A percentile compares a stretch with the other conserved stretches of the same genome.
Conservation (phyloP, 2,329 filamentous ascomycete genomes). For the Phyllosticta paracitricarpa region DNA sequence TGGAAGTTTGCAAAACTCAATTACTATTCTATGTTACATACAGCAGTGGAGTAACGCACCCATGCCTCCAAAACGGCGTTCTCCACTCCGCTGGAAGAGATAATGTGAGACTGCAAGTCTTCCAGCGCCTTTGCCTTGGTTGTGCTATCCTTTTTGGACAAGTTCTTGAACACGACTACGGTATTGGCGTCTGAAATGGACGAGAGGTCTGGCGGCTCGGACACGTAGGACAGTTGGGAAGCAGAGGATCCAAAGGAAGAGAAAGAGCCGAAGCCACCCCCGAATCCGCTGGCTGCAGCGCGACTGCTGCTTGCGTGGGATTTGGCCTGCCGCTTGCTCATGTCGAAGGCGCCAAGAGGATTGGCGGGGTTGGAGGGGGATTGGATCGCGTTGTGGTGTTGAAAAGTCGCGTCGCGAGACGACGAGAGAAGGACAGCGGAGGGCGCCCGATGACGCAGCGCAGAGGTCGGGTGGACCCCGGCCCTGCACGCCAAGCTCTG, state of each 20-base stretch:
- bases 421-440: not conserved
- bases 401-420: constrained; percentile 5
- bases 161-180: constrained; percentile 83
- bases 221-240: constrained; percentile 72
- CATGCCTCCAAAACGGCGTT: constrained; percentile 80
- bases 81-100: constrained; percentile 53
- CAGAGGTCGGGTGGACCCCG: constrained; percentile 4
- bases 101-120: constrained; percentile 61
- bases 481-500: constrained; percentile 5
- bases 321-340: constrained; percentile 52
- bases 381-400: not conserved
- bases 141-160: constrained; percentile 84
- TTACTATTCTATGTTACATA: constrained; percentile 30
- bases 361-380: not conserved
- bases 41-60: constrained; percentile 45
- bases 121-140: constrained; percentile 88
- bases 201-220: constrained; percentile 73
- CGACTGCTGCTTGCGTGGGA: constrained; percentile 55
- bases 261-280: constrained; percentile 23
- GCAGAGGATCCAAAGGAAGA: constrained; percentile 37
- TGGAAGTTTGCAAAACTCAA: constrained; percentile 30
- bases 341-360: constrained; percentile 22
- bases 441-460: not conserved
- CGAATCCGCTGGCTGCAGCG: constrained; percentile 39
- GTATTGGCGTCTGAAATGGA: constrained; percentile 69